Evolutionary conservation across 2,329 filamentous ascomycete species (phyloP).

Genomic region (Albophoma yamanashiensis): DNA sequence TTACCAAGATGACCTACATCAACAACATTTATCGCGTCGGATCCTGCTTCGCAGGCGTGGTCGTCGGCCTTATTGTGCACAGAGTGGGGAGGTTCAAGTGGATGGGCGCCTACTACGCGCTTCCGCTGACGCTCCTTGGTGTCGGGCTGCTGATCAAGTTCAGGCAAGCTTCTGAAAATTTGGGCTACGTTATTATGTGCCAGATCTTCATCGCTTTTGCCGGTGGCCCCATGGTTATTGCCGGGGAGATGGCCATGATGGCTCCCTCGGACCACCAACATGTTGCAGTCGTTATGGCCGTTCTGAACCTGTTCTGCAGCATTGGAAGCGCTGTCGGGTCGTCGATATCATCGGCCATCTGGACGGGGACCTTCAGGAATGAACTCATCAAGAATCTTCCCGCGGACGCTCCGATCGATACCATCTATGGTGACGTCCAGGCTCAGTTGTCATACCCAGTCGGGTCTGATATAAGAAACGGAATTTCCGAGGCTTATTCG

Average conservation of each 20-base stretch:
- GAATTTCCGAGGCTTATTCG: constrained; percentile 50
- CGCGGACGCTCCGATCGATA: constrained; percentile 22
- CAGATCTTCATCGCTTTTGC: constrained; percentile 53
- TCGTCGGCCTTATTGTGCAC: constrained; percentile 31
- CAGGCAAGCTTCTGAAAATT: constrained; percentile 37
- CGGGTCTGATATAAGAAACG: constrained; percentile 38
- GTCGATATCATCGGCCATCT: constrained; percentile 53
- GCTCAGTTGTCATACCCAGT: constrained; percentile 41
- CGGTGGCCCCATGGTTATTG: constrained; percentile 48
- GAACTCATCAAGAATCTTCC: constrained; percentile 41
- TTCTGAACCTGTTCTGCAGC: constrained; percentile 48
- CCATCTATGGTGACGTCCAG: constrained; percentile 37
- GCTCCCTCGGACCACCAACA: constrained; percentile 50
- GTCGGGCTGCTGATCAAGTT: constrained; percentile 51
- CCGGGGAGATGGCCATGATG: constrained; percentile 50
- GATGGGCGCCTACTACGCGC: constrained; percentile 33
- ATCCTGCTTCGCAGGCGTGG: constrained; percentile 29
- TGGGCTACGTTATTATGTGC: constrained; percentile 46
- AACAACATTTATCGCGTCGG: constrained; percentile 33
- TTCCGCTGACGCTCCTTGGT: constrained; percentile 45
- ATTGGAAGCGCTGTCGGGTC: constrained; percentile 50
- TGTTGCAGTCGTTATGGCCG: constrained; percentile 48
- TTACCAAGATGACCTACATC: constrained; percentile 28
- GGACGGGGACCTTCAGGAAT: constrained; percentile 47
- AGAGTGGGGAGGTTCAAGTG: constrained; percentile 39